A percentile compares a stretch with the other conserved stretches of the same genome.
phyloP scores from a whole-genome alignment of 352 stramenopile species.

The Phytophthora citrophthora region DNA sequence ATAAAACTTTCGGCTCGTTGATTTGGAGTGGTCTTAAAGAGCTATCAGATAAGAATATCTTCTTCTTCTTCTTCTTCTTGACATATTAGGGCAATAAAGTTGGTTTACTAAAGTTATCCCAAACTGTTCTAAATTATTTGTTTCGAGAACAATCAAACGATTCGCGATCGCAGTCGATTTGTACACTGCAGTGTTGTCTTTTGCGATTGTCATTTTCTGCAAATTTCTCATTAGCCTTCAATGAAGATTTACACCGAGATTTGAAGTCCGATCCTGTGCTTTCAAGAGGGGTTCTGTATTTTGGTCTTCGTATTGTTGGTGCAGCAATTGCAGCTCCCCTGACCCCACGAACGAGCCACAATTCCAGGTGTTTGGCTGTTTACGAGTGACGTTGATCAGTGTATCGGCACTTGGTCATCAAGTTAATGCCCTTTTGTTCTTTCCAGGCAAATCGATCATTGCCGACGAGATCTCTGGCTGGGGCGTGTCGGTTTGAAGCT shows the following conservation, averaged over 20 bases:
- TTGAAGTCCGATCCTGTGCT: constrained; percentile 3
- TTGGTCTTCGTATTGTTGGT: constrained; percentile 2
- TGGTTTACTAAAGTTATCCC: no score
- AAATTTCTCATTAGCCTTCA: constrained; percentile 15
- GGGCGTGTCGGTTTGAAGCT: not conserved
- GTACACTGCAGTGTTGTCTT: constrained; percentile 3
- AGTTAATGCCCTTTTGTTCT: not conserved
- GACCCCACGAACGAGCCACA: constrained; percentile 4
- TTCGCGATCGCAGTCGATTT: constrained; percentile 1
- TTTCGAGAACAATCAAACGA: not conserved
- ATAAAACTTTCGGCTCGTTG: no score
- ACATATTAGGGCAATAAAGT: no score
- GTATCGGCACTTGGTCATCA: not conserved
- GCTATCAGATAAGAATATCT: no score
- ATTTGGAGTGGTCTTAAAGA: no score
- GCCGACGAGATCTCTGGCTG: constrained; percentile 6
- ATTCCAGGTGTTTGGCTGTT: constrained; percentile 15
- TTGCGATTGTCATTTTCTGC: not conserved
- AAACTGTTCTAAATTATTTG: not conserved
- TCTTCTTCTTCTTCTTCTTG: not conserved
- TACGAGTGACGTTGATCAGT: not conserved
- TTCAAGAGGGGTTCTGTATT: not conserved
- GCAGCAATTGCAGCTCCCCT: constrained; percentile 20
- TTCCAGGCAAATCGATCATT: constrained; percentile 8
- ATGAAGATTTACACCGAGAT: constrained; percentile 5